Base-by-base conservation (phyloP, 139 green algal species). In the Axilococcus clingmanii region DNA sequence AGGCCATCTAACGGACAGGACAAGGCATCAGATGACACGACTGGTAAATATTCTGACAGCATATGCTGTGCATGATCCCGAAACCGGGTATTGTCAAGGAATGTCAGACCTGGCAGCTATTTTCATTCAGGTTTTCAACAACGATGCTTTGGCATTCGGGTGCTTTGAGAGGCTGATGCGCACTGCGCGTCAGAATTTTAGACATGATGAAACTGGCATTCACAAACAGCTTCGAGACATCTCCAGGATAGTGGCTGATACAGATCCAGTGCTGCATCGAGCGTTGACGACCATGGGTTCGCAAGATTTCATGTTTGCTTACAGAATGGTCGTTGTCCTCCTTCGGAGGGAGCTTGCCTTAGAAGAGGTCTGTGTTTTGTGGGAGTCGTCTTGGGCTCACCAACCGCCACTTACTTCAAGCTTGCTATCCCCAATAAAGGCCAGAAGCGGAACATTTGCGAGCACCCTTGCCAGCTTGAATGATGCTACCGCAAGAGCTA, bases 101-200 rank as follows among this genome's bases (percentile, higher is more conserved):
- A 94, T 94, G 85, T 83, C 75, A 17, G 85, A 94, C 68, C 60
- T 94, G 36, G 74, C 84, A 40, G 76, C 82, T n/a, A 66, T 81
- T 4, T 84, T 94, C 46, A 55, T 94, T 49, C 50, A 77, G 53
- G 54, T 94, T 30, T 51, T 88, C 33, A 70, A 81, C 14, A 80
- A 92, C 42, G 85, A 94, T 38, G 74, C 74, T 2, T 60, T 91
- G 25, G 85, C 83, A 3, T 94, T 94, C 61, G 82, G 66, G 63
- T 92, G 80, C 74, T 94, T 89, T 49, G 69, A 74, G 30, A 55
- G 52, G 14, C 66, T 94, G 19, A 94, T 94, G 85, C 50, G 62
- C 12, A 46, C 54, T 55, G 68, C 69, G 23, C 69, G 79, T 11
- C 28, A 63, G 48, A 89, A 92, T 67, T 91, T 94, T 61, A 38